A percentile compares a stretch with the other conserved stretches of the same genome.
phyloP scores from a whole-genome alignment of 306 rosid genomes.

The Gastrolobium villosum region DNA sequence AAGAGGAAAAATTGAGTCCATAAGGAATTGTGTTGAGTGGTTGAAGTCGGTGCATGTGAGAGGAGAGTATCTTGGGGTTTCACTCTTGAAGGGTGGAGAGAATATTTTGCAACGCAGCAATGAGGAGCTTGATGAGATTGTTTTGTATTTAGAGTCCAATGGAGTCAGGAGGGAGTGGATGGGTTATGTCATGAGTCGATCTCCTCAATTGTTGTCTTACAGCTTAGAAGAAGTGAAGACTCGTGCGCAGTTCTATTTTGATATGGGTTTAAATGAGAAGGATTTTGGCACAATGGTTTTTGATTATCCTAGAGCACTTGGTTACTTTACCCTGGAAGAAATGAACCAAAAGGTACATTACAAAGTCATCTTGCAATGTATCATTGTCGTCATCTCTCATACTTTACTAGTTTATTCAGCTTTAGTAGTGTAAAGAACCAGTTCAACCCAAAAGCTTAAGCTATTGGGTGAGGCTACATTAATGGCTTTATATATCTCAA shows the following conservation, averaged over 20 bases:
- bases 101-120: slow-evolving; percentile 62
- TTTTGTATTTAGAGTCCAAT: slow-evolving; percentile 70
- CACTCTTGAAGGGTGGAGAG: slow-evolving; percentile 74
- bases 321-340: slow-evolving; percentile 70
- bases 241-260: slow-evolving; percentile 72
- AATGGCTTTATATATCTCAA: no score
- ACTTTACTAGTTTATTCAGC: slow-evolving; percentile 23
- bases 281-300: slow-evolving; percentile 99
- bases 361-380: slow-evolving; percentile 3
- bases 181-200: slow-evolving; percentile 86
- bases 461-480: no score
- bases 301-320: slow-evolving; percentile 83
- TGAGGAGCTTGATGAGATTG: slow-evolving; percentile 76
- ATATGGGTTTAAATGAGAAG: slow-evolving; percentile 78
- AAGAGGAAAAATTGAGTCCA: slow-evolving; percentile 71
- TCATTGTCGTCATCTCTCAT: slow-evolving; percentile 17
- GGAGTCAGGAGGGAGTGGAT: slow-evolving; percentile 92
- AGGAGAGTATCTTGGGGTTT: slow-evolving; percentile 75
- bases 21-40: slow-evolving; percentile 71
- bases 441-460: no score
- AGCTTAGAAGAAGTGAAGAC: slow-evolving; percentile 74
- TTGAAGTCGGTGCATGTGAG: slow-evolving; percentile 75
- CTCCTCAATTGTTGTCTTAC: slow-evolving; percentile 79
- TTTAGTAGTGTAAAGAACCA: slow-evolving; percentile 25
- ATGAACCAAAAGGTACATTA: slow-evolving; percentile 82